Conservation (phyloP, 805 yeast species). For the Cyberlindnera mycetangii region DNA sequence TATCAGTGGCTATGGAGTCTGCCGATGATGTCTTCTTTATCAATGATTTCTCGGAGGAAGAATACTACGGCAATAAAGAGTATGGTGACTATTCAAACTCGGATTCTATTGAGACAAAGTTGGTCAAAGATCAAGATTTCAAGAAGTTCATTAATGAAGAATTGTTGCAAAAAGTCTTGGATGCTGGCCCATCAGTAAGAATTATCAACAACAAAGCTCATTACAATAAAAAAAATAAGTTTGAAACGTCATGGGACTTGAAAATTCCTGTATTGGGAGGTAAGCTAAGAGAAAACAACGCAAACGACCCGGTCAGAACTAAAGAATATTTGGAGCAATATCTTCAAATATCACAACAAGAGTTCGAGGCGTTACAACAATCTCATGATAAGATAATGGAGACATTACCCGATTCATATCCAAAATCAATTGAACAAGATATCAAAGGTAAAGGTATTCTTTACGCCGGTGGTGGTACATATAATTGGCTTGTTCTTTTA, state of each 20-base stretch:
- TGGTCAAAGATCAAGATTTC: constrained; percentile 11
- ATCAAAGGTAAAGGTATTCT: constrained; percentile 59
- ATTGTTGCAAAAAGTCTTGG: constrained; percentile 14
- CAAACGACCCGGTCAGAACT: constrained; percentile 24
- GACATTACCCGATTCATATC: constrained; percentile 39
- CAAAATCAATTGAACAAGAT: constrained; percentile 33
- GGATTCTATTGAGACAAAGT: constrained; percentile 11
- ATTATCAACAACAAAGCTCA: constrained; percentile 25
- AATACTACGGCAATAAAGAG: constrained; percentile 19
- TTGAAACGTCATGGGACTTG: constrained; percentile 13
- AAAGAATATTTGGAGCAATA: constrained; percentile 24
- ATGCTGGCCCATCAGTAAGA: constrained; percentile 18
- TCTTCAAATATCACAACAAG: constrained; percentile 17
- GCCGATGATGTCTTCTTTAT: constrained; percentile 14
- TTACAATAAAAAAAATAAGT: constrained; percentile 20
- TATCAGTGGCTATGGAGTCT: constrained; percentile 2
- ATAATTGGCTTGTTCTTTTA: constrained; percentile 58
- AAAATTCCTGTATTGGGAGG: constrained; percentile 27
- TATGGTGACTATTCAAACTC: constrained; percentile 13
- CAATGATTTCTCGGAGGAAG: constrained; percentile 19
- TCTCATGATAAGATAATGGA: constrained; percentile 24
- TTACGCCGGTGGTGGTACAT: constrained; percentile 73
- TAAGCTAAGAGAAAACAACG: constrained; percentile 25
- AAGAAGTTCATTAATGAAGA: constrained; percentile 21
- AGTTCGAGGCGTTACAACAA: constrained; percentile 15